These are phyloP conservation scores for Rutstroemia sp. DNA, from an alignment of 2,329 filamentous ascomycete species.

Conservation along the genomic window DNA sequence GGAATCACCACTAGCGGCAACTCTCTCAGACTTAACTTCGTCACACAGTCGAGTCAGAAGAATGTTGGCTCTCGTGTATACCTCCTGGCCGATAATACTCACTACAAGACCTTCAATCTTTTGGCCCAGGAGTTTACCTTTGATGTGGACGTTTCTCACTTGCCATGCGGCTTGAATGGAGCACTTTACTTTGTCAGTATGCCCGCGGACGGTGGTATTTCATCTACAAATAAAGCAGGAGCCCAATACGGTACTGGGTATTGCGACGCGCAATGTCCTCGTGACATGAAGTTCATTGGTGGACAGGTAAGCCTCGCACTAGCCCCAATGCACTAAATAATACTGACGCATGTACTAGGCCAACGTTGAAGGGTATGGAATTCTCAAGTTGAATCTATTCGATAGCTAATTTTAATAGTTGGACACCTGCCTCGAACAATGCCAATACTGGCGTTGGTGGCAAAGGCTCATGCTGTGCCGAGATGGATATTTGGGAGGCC, in stretches of 20 bases:
- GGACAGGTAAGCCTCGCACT: conserved; percentile 33
- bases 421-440: conserved; percentile 41
- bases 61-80: conserved; percentile 53
- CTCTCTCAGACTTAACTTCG: conserved; percentile 48
- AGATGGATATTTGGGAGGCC: conserved; percentile 63
- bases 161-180: conserved; percentile 65
- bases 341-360: neutral
- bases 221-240: conserved; percentile 46
- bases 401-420: conserved; percentile 30
- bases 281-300: conserved; percentile 46
- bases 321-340: too few relatives aligned
- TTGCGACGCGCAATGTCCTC: conserved; percentile 52
- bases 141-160: conserved; percentile 61
- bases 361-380: conserved; percentile 1
- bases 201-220: conserved; percentile 51
- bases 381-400: neutral
- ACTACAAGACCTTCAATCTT: conserved; percentile 59
- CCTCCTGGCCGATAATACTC: conserved; percentile 52
- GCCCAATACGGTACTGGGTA: conserved; percentile 56
- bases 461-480: conserved; percentile 56
- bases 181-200: conserved; percentile 61
- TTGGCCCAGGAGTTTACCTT: conserved; percentile 65
- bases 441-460: conserved; percentile 44
- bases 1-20: conserved; percentile 46
- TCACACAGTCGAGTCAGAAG: conserved; percentile 40